These are phyloP conservation scores for Neurospora sp. DNA, from an alignment of 495 filamentous ascomycete genomes.

Conservation along the genomic window DNA sequence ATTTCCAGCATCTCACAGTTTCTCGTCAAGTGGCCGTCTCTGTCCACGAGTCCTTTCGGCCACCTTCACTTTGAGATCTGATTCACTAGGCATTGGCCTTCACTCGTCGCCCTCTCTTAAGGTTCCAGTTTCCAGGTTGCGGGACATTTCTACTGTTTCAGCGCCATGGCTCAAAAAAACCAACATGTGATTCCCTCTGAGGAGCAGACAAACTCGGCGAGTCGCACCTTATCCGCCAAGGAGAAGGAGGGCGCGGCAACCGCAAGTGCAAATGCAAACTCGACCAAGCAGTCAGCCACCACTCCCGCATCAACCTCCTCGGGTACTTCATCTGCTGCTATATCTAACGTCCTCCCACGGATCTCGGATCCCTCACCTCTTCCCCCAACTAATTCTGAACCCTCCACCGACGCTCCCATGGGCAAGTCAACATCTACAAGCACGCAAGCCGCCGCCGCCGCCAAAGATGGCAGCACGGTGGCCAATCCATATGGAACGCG, in stretches of 20 bases:
- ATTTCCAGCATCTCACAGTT: background rate
- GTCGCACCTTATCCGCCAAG: constrained; percentile 18
- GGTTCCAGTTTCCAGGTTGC: background rate
- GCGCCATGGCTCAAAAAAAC: constrained; percentile 24
- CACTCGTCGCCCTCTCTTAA: background rate
- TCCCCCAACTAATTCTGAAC: constrained; percentile 10
- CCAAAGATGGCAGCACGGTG: constrained; percentile 27
- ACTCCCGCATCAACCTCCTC: constrained; percentile 2
- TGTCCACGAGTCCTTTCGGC: background rate
- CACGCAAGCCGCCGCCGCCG: constrained; percentile 23
- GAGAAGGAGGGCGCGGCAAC: constrained; percentile 21
- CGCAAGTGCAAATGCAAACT: constrained; percentile 10
- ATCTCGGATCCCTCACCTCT: constrained; percentile 19
- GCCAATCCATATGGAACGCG: constrained; percentile 86
- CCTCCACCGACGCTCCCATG: constrained; percentile 16
- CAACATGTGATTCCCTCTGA: constrained; percentile 20
- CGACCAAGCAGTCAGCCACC: constrained; percentile 12
- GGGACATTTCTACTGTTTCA: background rate
- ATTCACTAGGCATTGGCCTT: background rate
- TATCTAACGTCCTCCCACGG: constrained; percentile 15
- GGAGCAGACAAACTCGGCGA: constrained; percentile 17
- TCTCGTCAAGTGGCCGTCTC: background rate
- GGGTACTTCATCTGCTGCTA: constrained; percentile 5
- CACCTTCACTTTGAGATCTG: background rate
- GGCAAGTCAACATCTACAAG: constrained; percentile 34